Conservation (phyloP, 2,329 filamentous ascomycete genomes). For the Penicillium palitans region DNA sequence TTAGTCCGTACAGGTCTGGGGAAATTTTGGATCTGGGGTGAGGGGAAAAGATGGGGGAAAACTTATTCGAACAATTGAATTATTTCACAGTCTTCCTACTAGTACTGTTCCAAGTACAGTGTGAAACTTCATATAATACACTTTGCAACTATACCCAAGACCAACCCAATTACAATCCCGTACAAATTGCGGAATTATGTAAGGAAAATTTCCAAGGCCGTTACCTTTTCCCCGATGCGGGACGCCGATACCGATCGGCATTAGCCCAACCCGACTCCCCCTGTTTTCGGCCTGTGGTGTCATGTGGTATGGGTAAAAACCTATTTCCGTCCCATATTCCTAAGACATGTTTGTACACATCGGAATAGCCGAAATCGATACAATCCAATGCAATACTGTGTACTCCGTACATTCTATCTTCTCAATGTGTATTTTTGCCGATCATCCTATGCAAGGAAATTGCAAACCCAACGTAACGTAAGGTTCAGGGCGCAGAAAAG, state of each 20-base stretch:
- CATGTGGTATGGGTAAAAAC: neutral
- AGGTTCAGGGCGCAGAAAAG: neutral
- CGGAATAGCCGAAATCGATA: neutral
- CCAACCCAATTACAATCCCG: neutral
- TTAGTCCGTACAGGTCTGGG: neutral
- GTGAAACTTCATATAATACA: no score
- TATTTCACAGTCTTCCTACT: neutral
- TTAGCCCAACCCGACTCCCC: neutral
- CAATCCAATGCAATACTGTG: neutral
- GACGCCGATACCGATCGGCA: conserved; percentile 16
- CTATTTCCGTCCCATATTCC: conserved; percentile 4
- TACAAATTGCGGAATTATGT: neutral
- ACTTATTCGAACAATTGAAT: neutral
- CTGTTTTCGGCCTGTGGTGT: conserved; percentile 4
- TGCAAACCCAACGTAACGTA: neutral
- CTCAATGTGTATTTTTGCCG: neutral
- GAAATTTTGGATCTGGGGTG: conserved; percentile 6
- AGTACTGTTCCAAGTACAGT: neutral
- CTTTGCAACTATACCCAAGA: neutral
- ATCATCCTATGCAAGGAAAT: neutral
- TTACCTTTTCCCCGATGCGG: conserved; percentile 16
- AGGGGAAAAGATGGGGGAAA: neutral
- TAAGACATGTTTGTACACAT: neutral
- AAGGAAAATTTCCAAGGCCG: neutral
- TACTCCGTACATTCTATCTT: no score